phyloP scores from a whole-genome alignment of 1,139 yeast genomes.

The Wickerhamiella infanticola region DNA sequence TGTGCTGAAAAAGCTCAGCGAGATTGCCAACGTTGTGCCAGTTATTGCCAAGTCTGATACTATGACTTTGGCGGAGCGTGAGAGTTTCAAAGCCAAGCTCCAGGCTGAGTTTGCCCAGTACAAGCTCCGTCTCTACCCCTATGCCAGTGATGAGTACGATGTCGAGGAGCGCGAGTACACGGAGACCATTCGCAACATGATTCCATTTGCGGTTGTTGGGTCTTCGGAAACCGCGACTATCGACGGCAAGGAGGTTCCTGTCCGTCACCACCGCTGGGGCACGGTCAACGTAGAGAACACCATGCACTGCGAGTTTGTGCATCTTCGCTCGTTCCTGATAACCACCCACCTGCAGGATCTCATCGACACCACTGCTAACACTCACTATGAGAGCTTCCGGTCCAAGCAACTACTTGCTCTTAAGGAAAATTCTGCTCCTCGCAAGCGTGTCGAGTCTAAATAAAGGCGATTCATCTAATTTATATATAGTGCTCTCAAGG shows the following conservation, averaged over 20 bases:
- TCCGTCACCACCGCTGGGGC: constrained; percentile 92
- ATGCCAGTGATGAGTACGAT: constrained; percentile 59
- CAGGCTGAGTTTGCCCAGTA: constrained; percentile 67
- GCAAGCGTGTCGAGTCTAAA: constrained; percentile 6
- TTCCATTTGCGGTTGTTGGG: constrained; percentile 93
- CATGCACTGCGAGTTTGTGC: constrained; percentile 87
- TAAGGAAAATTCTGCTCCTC: constrained; percentile 57
- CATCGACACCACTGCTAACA: constrained; percentile 77
- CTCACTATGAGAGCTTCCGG: constrained; percentile 88
- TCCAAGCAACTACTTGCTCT: constrained; percentile 85
- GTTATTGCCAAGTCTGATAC: constrained; percentile 79
- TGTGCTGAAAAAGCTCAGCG: constrained; percentile 71
- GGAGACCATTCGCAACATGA: constrained; percentile 34
- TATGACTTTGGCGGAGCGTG: constrained; percentile 61
- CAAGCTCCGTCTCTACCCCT: constrained; percentile 73
- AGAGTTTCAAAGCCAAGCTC: constrained; percentile 48
- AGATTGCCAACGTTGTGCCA: constrained; percentile 88
- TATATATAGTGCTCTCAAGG: not conserved
- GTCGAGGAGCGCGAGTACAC: constrained; percentile 33
- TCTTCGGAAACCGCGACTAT: constrained; percentile 65
- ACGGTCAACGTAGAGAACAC: constrained; percentile 76
- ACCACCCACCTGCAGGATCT: constrained; percentile 93
- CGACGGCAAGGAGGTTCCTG: constrained; percentile 64
- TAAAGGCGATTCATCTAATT: too few relatives aligned
- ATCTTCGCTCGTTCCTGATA: constrained; percentile 81